Percentiles rank a stretch among this genome's conserved stretches.
These are phyloP conservation scores for Amanita subjunquillea DNA, from an alignment of 768 basidiomycete species.

Conservation along the genomic window DNA sequence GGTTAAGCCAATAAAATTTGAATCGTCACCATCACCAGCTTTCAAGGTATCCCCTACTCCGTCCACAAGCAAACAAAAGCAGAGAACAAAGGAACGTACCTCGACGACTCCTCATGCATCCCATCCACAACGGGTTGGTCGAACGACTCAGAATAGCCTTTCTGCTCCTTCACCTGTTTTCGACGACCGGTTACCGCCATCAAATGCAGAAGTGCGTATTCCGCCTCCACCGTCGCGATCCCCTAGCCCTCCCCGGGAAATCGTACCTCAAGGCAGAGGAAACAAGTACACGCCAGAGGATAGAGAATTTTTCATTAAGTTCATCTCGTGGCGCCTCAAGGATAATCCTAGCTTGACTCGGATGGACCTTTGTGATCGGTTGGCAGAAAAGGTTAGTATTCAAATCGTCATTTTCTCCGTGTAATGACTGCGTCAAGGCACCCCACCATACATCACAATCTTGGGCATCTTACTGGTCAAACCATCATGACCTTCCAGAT, in stretches of 20 bases:
- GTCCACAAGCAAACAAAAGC: conserved; percentile 15
- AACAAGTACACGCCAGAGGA: conserved; percentile 62
- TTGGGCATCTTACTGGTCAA: conserved; percentile 62
- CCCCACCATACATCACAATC: conserved; percentile 55
- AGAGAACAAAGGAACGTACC: conserved; percentile 2
- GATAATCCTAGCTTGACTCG: conserved; percentile 42
- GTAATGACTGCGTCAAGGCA: conserved; percentile 27
- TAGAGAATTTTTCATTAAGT: conserved; percentile 55
- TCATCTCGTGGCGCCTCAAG: conserved; percentile 51
- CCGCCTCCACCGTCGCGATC: conserved; percentile 59
- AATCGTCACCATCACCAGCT: conserved; percentile 15
- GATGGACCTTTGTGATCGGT: conserved; percentile 39
- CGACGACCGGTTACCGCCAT: conserved; percentile 40
- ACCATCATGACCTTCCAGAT: conserved; percentile 55
- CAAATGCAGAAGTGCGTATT: conserved; percentile 48
- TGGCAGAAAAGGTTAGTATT: conserved; percentile 44
- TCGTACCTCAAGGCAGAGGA: conserved; percentile 38
- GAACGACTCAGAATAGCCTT: conserved; percentile 52
- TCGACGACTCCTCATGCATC: conserved; percentile 15
- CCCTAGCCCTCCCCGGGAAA: conserved; percentile 52
- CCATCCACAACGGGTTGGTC: conserved; percentile 19
- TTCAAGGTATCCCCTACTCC: conserved; percentile 12
- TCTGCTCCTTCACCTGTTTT: conserved; percentile 41
- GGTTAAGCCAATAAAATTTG: conserved; percentile 24
- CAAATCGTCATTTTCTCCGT: not conserved